Base-by-base conservation (phyloP, 75 land plant genomes). In the Azolla pinnata region DNA sequence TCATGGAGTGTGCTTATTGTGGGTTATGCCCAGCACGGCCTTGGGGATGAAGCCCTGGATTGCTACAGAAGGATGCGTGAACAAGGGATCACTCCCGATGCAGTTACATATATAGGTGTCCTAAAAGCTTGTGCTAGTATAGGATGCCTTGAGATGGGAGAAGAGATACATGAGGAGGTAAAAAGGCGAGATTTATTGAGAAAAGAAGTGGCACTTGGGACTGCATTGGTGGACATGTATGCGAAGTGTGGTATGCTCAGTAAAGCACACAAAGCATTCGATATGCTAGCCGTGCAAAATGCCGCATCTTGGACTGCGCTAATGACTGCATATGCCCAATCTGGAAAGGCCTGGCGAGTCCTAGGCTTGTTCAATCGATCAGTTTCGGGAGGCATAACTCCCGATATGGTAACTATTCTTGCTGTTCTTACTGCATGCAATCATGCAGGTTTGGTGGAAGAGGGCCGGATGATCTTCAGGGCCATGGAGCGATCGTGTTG, bases 1-100 rank as follows among this genome's bases (percentile, higher is more conserved):
- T 51, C 67, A 20, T 82, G 81, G 85, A 79, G 75, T 35, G 21
- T 79, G 9, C 65, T 82, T 66, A 75, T 82, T 31, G 58, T 66
- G 20, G 72, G 65, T 16, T 70, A 60, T 65, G 24, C 59, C 2
- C 64, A 59, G 52, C 65, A 56, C 33, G 27, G n/a, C n/a, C n/a
- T n/a, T n/a, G n/a, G n/a, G n/a, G n/a, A n/a, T n/a, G n/a, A n/a
- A n/a, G n/a, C n/a, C 12, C 49, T 67, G 35, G 20, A 58, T 17
- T 17, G 59, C 18, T 82, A 75, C 42, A 31, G 30, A 40, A 20
- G 19, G 20, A 75, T 82, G 79, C 50, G 45, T 5, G 24, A 2
- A 16, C 44, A 29, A 12, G 24, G 29, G 1, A 0, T 56, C 38
- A 47, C 45, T 56, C 80, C 77, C 56, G 55, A 67, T 59, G 33